These are phyloP conservation scores for Venustampulla echinocandica DNA, from an alignment of 495 filamentous ascomycete genomes.

Conservation along the genomic window DNA sequence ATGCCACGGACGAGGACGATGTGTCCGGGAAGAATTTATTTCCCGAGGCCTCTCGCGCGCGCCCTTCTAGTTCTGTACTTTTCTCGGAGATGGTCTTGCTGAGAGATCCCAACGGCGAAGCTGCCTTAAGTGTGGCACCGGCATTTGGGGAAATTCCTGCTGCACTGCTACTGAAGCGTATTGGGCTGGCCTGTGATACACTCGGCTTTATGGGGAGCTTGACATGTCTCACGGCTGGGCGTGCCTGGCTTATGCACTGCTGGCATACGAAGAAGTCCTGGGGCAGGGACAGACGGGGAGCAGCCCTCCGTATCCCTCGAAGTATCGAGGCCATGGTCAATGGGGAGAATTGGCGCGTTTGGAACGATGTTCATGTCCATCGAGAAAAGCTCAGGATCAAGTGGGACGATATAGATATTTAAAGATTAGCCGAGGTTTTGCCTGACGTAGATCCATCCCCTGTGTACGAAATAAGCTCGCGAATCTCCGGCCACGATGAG, in stretches of 20 bases:
- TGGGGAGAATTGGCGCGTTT: no score
- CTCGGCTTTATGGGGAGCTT: constrained; percentile 22
- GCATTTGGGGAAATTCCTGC: constrained; percentile 2
- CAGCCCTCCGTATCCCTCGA: constrained; percentile 42
- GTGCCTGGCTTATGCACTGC: constrained; percentile 43
- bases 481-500: neutral
- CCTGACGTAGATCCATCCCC: no score
- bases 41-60: constrained; percentile 7
- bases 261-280: constrained; percentile 52
- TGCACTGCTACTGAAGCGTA: constrained; percentile 20
- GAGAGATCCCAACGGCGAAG: constrained; percentile 19
- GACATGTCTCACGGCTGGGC: constrained; percentile 26
- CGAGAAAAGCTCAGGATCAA: no score
- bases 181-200: constrained; percentile 13
- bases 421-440: no score
- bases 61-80: neutral
- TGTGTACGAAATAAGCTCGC: no score
- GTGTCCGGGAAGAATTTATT: constrained; percentile 57
- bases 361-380: no score
- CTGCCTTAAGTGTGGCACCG: neutral
- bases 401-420: constrained; percentile 5
- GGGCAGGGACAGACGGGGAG: constrained; percentile 45
- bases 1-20: constrained; percentile 66
- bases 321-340: constrained; percentile 44
- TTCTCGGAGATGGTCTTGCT: constrained; percentile 12